Conservation (phyloP, 164 flowering plant genomes). For the Euptelea pleiosperma region DNA sequence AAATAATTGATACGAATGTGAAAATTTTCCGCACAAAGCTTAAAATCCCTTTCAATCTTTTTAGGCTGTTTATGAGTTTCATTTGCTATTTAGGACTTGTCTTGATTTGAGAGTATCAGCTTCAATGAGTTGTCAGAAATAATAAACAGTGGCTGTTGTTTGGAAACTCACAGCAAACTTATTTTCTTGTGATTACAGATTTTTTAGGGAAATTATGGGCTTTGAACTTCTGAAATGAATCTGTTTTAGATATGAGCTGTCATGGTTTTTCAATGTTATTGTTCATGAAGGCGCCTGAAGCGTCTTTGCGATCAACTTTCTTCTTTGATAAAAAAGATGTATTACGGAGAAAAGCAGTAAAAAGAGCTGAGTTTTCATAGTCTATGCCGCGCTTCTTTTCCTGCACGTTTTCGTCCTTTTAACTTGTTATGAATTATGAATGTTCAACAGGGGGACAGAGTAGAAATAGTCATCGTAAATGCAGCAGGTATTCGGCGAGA, state of each 20-base stretch:
- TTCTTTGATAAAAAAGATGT: not conserved
- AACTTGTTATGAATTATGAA: not conserved
- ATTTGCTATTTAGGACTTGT: not conserved
- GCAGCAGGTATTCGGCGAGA: slow-evolving; percentile 65
- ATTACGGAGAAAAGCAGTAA: not conserved
- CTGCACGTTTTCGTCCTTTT: not conserved
- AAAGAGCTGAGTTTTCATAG: not conserved
- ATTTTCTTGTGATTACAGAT: too few species aligned
- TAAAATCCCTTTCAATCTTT: not conserved
- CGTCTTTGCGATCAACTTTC: too few species aligned
- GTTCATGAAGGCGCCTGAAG: too few species aligned
- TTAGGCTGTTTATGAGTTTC: not conserved
- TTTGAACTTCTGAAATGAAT: too few species aligned
- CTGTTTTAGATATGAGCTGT: too few species aligned
- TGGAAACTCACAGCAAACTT: too few species aligned
- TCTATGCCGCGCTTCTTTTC: not conserved
- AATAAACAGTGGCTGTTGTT: too few species aligned
- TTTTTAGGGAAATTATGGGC: too few species aligned
- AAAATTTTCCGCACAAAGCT: not conserved
- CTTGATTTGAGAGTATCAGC: too few species aligned
- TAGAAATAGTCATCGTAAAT: slow-evolving; percentile 70
- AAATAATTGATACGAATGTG: not conserved
- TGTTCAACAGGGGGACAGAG: slow-evolving; percentile 73
- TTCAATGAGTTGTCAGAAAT: too few species aligned
- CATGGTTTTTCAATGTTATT: too few species aligned